Evolutionary conservation across 2,329 filamentous ascomycete genomes (phyloP).

Genomic region (Calonectria henricotiae): DNA sequence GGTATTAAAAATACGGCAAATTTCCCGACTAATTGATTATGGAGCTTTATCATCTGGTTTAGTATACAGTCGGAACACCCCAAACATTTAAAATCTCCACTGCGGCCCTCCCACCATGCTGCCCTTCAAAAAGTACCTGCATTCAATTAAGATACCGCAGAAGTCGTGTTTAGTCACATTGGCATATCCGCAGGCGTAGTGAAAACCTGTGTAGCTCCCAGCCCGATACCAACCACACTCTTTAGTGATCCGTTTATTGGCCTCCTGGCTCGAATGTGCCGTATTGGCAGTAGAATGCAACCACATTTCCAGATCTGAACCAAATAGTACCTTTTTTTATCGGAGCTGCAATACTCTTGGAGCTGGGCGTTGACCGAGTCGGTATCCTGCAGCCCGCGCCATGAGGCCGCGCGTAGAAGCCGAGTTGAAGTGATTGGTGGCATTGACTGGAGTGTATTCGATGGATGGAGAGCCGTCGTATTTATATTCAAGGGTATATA

Average conservation of each 20-base stretch:
- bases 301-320: neutral
- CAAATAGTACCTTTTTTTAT: neutral
- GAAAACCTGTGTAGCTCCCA: constrained; percentile 3
- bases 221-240: constrained; percentile 1
- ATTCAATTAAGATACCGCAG: neutral
- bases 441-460: neutral
- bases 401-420: neutral
- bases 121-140: too few species aligned
- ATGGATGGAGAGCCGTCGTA: constrained; percentile 7
- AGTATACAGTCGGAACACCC: too few species aligned
- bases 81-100: too few species aligned
- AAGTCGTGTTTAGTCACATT: neutral
- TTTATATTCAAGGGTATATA: neutral
- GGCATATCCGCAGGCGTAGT: constrained; percentile 10
- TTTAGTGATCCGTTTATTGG: constrained; percentile 17
- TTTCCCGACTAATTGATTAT: too few species aligned
- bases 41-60: too few species aligned
- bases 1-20: too few species aligned
- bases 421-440: neutral
- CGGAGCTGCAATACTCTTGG: neutral
- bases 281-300: constrained; percentile 18
- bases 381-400: neutral
- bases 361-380: constrained; percentile 11
- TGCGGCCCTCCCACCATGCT: too few species aligned
- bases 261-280: neutral